Percentiles rank a stretch among this genome's conserved stretches.
phyloP scores from a whole-genome alignment of 2,329 filamentous ascomycete species.

The Aspergillus ustus region DNA sequence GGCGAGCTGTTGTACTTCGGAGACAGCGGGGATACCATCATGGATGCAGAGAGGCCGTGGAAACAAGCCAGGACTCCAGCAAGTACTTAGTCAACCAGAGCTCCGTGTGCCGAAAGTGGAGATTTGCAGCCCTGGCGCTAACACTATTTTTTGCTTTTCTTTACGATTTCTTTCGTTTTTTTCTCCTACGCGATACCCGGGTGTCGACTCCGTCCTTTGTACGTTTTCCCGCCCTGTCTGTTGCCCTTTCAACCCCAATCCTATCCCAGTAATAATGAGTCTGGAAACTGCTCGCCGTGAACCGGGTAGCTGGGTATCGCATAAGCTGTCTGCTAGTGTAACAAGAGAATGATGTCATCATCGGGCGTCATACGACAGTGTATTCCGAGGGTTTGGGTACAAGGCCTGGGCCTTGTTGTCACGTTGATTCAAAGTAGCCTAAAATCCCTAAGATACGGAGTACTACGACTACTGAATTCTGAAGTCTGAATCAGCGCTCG shows the following conservation, averaged over 20 bases:
- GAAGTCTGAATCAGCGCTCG: neutral
- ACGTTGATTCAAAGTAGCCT: neutral
- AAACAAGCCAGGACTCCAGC: constrained; percentile 22
- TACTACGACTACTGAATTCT: neutral
- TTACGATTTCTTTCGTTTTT: constrained; percentile 2
- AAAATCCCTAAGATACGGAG: neutral
- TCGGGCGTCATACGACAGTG: constrained; percentile 2
- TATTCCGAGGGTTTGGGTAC: no score
- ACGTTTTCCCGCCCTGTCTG: neutral
- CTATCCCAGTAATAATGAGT: neutral
- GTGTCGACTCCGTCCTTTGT: neutral
- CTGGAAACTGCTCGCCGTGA: neutral
- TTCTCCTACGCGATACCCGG: neutral
- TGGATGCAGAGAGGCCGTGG: constrained; percentile 15
- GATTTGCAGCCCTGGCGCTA: neutral
- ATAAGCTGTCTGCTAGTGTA: neutral
- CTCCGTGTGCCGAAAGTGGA: constrained; percentile 26
- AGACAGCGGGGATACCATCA: constrained; percentile 34
- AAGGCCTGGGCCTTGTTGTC: neutral
- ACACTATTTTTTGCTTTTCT: constrained; percentile 4
- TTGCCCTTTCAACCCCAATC: neutral
- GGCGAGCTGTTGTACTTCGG: constrained; percentile 27
- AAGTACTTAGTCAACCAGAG: constrained; percentile 10
- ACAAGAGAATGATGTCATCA: neutral
- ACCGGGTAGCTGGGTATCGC: no score